These are phyloP conservation scores for Pseudogymnoascus sp. DNA, from an alignment of 2,329 filamentous ascomycete genomes.

Conservation along the genomic window DNA sequence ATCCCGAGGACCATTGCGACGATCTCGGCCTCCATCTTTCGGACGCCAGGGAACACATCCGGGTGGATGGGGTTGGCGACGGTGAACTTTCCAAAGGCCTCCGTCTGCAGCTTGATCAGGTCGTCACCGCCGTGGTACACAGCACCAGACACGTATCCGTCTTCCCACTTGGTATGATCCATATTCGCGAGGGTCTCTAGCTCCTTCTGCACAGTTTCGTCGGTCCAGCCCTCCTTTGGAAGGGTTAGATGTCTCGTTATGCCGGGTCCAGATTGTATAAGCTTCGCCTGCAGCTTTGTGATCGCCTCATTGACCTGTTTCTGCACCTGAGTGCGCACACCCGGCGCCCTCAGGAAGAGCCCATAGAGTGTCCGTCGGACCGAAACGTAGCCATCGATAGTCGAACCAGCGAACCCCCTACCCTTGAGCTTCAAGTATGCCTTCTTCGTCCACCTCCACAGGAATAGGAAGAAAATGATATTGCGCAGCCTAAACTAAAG, in stretches of 20 bases:
- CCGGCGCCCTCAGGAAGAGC: conserved; percentile 77
- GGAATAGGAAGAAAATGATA: conserved; percentile 79
- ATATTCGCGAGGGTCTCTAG: conserved; percentile 71
- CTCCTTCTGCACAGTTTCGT: conserved; percentile 73
- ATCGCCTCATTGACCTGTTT: conserved; percentile 76
- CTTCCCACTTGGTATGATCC: conserved; percentile 96
- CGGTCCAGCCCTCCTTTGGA: conserved; percentile 75
- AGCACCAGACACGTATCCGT: conserved; percentile 86
- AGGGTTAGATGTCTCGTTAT: conserved; percentile 67
- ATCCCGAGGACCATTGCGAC: conserved; percentile 89
- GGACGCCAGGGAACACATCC: conserved; percentile 93
- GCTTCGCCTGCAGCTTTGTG: conserved; percentile 72
- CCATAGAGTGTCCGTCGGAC: conserved; percentile 71
- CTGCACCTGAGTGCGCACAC: conserved; percentile 78
- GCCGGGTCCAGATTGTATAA: conserved; percentile 66
- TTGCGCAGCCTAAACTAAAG: conserved; percentile 62
- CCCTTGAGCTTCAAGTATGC: conserved; percentile 79
- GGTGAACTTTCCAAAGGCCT: conserved; percentile 89
- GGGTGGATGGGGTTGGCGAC: conserved; percentile 96
- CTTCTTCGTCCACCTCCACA: conserved; percentile 75
- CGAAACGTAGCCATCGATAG: conserved; percentile 66
- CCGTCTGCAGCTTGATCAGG: conserved; percentile 75
- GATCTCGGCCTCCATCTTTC: conserved; percentile 98
- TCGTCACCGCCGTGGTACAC: conserved; percentile 91
- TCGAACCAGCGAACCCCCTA: conserved; percentile 74